Evolutionary conservation across 345 rosid genomes (phyloP), one percentile per base, ranked within the genome.

Genomic region (Hypericum androsaemum): DNA sequence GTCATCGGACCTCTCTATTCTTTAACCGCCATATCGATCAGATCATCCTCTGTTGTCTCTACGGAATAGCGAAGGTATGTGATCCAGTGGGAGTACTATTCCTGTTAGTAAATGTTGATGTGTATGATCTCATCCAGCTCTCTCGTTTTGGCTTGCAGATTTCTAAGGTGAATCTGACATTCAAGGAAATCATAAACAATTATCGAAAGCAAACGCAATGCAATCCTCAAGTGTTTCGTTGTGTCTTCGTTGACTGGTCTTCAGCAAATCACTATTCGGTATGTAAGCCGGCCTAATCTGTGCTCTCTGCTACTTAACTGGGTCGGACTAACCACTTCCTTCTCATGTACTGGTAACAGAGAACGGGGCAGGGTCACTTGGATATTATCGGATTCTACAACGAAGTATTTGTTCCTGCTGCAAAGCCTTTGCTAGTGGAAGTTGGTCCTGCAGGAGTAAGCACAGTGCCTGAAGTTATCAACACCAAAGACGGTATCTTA

Each of bases 121-220:
- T 22, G 32, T 22, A 22, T 22, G 32, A 22, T 1, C 32, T 22
- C 32, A 22, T 22, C 32, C 32, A 4, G 32, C 32, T 22, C 32
- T 22, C 32, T 22, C 22, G 35, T 66, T 47, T 59, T 71, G 47
- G 35, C 60, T 16, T 71, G 71, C 81, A 92, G 98, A 88, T 92
- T 54, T 85, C 90, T 70, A 89, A 88, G 63, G 68, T 81, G 68
- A 75, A 69, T 62, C 66, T 92, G 45, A 85, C 97, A 37, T 92
- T 92, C 60, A 73, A 66, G 76, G 95, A 88, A 58, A 88, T 92
- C 51, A 77, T 92, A 52, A 68, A 53, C 76, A 85, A 85, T 76
- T 88, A 85, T 59, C 71, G 88, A 72, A 92, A 85, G 87, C 98
- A 92, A 64, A 90, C 97, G 60, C 98, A 88, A 53, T 85, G 97